A percentile compares a stretch with the other conserved stretches of the same genome.
Evolutionary conservation across 495 filamentous ascomycete genomes (phyloP).

Genomic region (Tetracladium marchalianum): DNA sequence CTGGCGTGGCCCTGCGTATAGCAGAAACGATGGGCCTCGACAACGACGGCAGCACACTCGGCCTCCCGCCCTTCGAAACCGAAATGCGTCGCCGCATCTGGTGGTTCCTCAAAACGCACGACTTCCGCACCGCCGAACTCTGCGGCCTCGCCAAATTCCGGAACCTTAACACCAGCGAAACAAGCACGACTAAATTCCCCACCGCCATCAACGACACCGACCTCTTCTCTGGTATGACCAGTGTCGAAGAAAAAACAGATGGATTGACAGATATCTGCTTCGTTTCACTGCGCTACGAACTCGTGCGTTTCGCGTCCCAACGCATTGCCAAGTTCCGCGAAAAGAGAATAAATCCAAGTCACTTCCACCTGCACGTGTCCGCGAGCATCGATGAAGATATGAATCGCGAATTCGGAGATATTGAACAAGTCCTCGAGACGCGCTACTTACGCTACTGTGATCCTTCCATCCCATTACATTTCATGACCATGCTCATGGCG

Average conservation of each 20-base stretch:
- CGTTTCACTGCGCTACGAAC: slow-evolving; percentile 55
- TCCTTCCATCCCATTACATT: slow-evolving; percentile 52
- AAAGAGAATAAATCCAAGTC: slow-evolving; percentile 14
- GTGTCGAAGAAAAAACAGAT: slow-evolving; percentile 55
- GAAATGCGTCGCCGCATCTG: slow-evolving; percentile 79
- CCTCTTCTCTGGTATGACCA: slow-evolving; percentile 50
- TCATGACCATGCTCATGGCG: slow-evolving; percentile 56
- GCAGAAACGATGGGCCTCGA: slow-evolving; percentile 72
- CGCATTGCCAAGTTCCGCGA: slow-evolving; percentile 14
- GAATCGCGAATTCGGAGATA: slow-evolving; percentile 50
- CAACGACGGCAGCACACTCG: slow-evolving; percentile 63
- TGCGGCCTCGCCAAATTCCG: slow-evolving; percentile 73
- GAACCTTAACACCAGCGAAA: slow-evolving; percentile 67
- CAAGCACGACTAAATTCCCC: slow-evolving; percentile 57
- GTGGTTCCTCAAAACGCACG: slow-evolving; percentile 70
- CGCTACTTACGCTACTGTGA: slow-evolving; percentile 51
- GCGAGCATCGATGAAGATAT: slow-evolving; percentile 32
- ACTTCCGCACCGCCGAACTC: slow-evolving; percentile 68
- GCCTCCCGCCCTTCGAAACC: slow-evolving; percentile 62
- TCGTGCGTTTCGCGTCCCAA: slow-evolving; percentile 26
- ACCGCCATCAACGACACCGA: slow-evolving; percentile 74
- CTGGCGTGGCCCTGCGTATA: slow-evolving; percentile 64
- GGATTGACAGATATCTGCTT: slow-evolving; percentile 72
- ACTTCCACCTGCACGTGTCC: slow-evolving; percentile 8
- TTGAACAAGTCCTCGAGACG: slow-evolving; percentile 55